Conservation (phyloP, 768 basidiomycete species). For the Suillus subaureus region DNA sequence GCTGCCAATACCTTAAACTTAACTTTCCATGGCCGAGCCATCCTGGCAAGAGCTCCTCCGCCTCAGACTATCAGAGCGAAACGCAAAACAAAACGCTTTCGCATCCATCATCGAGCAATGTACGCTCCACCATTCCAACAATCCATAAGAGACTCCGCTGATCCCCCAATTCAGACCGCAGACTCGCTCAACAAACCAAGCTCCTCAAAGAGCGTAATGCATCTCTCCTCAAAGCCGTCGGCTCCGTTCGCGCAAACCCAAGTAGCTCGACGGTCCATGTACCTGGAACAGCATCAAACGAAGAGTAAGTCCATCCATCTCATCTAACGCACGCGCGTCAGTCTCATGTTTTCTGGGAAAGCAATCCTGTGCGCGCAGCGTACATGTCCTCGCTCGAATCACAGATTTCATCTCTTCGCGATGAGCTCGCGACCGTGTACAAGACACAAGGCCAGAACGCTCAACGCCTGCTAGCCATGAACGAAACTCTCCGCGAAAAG, state of each 20-base stretch:
- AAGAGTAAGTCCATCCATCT: conserved; percentile 59
- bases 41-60: conserved; percentile 84
- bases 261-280: conserved; percentile 65
- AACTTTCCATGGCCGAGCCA: conserved; percentile 68
- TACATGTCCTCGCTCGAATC: conserved; percentile 92
- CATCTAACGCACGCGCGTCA: not conserved
- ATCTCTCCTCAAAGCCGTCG: conserved; percentile 82
- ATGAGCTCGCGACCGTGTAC: conserved; percentile 93
- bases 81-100: conserved; percentile 79
- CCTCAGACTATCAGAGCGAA: conserved; percentile 78
- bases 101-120: conserved; percentile 92
- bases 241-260: conserved; percentile 64
- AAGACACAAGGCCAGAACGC: conserved; percentile 97
- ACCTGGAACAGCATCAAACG: conserved; percentile 51
- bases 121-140: conserved; percentile 30
- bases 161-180: conserved; percentile 55
- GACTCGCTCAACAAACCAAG: conserved; percentile 90
- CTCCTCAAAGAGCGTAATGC: conserved; percentile 92
- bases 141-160: conserved; percentile 15
- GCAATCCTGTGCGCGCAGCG: conserved; percentile 84
- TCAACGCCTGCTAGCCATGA: conserved; percentile 89
- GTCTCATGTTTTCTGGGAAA: conserved; percentile 29
- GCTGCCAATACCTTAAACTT: not conserved
- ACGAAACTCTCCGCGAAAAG: conserved; percentile 91
- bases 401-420: conserved; percentile 88